Evolutionary conservation across 2,329 filamentous ascomycete species (phyloP).

Genomic region (Pezicula radicicola): DNA sequence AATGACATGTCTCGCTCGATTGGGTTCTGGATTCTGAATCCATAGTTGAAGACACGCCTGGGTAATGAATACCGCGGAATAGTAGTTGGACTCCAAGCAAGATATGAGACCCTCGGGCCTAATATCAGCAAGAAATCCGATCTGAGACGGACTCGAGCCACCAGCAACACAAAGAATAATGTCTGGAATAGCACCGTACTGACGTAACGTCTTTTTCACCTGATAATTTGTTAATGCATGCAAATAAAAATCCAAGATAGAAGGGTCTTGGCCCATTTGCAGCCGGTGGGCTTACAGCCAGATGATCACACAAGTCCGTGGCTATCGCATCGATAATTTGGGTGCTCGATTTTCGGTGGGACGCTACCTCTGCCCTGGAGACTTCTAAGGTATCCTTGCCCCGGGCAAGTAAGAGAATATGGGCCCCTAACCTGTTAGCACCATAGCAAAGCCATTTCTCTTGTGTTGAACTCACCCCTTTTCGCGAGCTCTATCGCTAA

Average conservation of each 20-base stretch:
- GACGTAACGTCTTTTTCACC: not conserved
- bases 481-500: slow-evolving; percentile 5
- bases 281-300: too few species aligned
- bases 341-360: not conserved
- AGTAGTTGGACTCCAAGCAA: slow-evolving; percentile 9
- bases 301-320: too few species aligned
- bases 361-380: slow-evolving; percentile 3
- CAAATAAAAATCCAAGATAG: too few species aligned
- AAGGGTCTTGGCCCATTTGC: too few species aligned
- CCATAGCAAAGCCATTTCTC: too few species aligned
- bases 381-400: slow-evolving; percentile 1
- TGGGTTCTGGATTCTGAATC: slow-evolving; percentile 3
- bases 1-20: slow-evolving; percentile 4
- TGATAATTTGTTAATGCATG: not conserved
- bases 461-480: not conserved
- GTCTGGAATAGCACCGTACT: slow-evolving; percentile 2
- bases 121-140: slow-evolving; percentile 10
- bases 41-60: slow-evolving; percentile 7
- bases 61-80: slow-evolving; percentile 7
- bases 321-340: slow-evolving; percentile 4
- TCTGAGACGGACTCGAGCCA: slow-evolving; percentile 7
- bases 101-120: slow-evolving; percentile 4
- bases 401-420: slow-evolving; percentile 7
- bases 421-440: too few species aligned
- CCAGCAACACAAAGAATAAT: slow-evolving; percentile 9